These are phyloP conservation scores for Hypoxylon cercidicola DNA, from an alignment of 495 filamentous ascomycete species.

Conservation along the genomic window DNA sequence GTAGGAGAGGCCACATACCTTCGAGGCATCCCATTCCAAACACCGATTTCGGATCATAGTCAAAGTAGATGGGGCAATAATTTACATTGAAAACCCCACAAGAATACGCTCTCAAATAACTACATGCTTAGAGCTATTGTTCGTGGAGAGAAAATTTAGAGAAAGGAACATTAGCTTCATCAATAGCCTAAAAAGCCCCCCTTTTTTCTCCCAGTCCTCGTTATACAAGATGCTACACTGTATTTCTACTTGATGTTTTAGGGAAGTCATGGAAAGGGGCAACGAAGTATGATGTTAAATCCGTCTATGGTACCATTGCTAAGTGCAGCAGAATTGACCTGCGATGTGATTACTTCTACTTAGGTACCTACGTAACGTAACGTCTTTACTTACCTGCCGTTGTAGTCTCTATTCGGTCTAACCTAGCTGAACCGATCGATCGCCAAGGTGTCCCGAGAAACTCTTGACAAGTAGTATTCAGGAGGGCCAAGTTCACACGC, in stretches of 20 bases:
- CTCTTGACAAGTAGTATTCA: not conserved
- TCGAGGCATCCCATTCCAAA: no score
- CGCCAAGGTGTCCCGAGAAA: not conserved
- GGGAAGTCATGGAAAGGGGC: not conserved
- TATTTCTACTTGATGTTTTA: not conserved
- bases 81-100: no score
- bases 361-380: not conserved
- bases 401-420: no score
- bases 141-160: not conserved
- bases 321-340: not conserved
- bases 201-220: not conserved
- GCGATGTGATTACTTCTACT: not conserved
- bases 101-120: not conserved
- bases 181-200: not conserved
- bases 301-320: not conserved
- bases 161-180: not conserved
- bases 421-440: no score
- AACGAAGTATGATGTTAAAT: not conserved
- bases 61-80: no score
- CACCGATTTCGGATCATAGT: no score
- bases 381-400: not conserved
- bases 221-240: not conserved
- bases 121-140: no score
- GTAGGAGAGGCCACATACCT: no score
- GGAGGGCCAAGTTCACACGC: slow-evolving; percentile 20